phyloP scores from a whole-genome alignment of 1,139 yeast genomes.

The Yamadazyma membranifaciens region DNA sequence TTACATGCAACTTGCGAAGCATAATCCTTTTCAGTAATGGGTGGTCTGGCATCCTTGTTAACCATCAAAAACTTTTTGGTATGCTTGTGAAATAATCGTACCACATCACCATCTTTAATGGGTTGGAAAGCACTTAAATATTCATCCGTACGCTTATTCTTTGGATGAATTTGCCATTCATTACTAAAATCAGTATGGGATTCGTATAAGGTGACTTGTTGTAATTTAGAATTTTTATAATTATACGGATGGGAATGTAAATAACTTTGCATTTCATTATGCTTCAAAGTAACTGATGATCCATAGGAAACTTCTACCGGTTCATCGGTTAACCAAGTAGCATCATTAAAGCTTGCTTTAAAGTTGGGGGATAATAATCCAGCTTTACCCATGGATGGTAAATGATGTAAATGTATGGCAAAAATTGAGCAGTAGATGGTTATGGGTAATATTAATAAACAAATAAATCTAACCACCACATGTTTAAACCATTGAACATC shows the following conservation, averaged over 20 bases:
- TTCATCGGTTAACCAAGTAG: slow-evolving; percentile 28
- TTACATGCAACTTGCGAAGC: slow-evolving; percentile 70
- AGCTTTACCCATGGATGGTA: slow-evolving; percentile 49
- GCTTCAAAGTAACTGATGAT: slow-evolving; percentile 64
- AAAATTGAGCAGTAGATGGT: slow-evolving; percentile 48
- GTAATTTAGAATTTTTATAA: slow-evolving; percentile 60
- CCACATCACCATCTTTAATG: slow-evolving; percentile 48
- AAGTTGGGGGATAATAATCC: slow-evolving; percentile 56
- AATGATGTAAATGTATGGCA: slow-evolving; percentile 46
- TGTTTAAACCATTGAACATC: slow-evolving; percentile 30
- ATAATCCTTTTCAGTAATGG: slow-evolving; percentile 78
- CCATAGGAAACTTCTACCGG: slow-evolving; percentile 62
- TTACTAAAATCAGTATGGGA: slow-evolving; percentile 53
- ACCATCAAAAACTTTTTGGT: slow-evolving; percentile 64
- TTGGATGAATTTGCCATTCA: slow-evolving; percentile 64
- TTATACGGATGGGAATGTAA: slow-evolving; percentile 62
- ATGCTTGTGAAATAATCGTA: slow-evolving; percentile 60
- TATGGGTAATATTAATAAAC: slow-evolving; percentile 48
- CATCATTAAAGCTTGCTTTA: slow-evolving; percentile 47
- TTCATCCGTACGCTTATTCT: slow-evolving; percentile 30
- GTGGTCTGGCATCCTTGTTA: slow-evolving; percentile 57
- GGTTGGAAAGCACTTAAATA: slow-evolving; percentile 31
- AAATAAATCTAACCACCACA: slow-evolving; percentile 26
- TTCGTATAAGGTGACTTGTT: slow-evolving; percentile 66
- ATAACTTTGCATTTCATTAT: slow-evolving; percentile 59